These are phyloP conservation scores for Citrus sp. DNA, from an alignment of 345 rosid species.

Conservation along the genomic window DNA sequence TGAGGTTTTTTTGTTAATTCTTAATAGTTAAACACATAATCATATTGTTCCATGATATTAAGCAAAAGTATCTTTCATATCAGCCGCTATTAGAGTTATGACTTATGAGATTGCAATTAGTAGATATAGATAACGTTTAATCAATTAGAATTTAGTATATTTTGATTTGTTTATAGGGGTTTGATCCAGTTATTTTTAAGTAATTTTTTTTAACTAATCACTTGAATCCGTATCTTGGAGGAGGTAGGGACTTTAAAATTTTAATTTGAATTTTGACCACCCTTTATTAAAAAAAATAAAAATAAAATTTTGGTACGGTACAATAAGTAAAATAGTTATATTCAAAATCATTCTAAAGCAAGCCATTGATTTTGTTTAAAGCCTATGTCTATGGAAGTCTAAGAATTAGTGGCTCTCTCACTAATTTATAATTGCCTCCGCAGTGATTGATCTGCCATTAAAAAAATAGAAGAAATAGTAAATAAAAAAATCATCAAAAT, in stretches of 20 bases:
- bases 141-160: no score
- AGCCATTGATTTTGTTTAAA: not conserved
- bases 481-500: not conserved
- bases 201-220: no score
- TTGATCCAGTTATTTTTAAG: no score
- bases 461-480: not conserved
- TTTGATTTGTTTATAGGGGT: no score
- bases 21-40: not conserved
- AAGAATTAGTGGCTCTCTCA: not conserved
- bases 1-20: not conserved
- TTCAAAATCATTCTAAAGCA: not conserved
- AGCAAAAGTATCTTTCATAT: not conserved
- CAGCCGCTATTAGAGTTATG: not conserved
- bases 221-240: no score
- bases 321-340: no score
- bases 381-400: not conserved
- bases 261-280: no score
- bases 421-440: not conserved
- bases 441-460: not conserved
- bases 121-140: not conserved
- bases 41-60: not conserved
- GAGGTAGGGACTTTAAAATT: no score
- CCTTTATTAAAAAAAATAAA: no score
- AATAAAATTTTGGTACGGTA: no score
- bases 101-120: no score